These are phyloP conservation scores for Mycena alexandri DNA, from an alignment of 768 basidiomycete species.

Conservation along the genomic window DNA sequence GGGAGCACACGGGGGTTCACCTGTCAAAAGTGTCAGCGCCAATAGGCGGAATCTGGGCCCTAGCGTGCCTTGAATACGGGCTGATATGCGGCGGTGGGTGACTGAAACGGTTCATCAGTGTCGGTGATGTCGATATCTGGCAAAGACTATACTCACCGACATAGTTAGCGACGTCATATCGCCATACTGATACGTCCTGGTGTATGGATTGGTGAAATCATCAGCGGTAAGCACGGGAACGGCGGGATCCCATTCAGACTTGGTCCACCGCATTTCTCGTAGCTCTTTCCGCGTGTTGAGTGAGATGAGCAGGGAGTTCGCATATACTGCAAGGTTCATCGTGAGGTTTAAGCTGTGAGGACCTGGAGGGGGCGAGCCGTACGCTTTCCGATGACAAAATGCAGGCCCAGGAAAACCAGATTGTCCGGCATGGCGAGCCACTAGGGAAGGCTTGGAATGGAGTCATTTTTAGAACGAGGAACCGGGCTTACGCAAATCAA, in stretches of 20 bases:
- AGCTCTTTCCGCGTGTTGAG: constrained; percentile 33
- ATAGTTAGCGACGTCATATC: constrained; percentile 3
- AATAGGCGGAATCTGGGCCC: background rate
- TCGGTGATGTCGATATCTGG: background rate
- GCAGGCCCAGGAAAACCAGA: constrained; percentile 52
- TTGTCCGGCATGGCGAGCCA: constrained; percentile 53
- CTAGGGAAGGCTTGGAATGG: constrained; percentile 23
- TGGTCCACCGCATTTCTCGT: constrained; percentile 29
- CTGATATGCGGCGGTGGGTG: constrained; percentile 13
- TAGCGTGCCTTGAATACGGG: constrained; percentile 21
- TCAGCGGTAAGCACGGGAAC: constrained; percentile 5
- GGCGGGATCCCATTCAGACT: constrained; percentile 14
- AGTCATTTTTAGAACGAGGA: background rate
- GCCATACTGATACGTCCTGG: constrained; percentile 8
- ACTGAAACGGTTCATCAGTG: background rate
- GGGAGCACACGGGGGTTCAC: constrained; percentile 14
- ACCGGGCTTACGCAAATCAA: constrained; percentile 49
- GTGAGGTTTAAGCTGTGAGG: background rate
- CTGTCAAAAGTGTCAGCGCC: background rate
- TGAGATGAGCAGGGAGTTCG: constrained; percentile 34
- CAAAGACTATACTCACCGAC: constrained; percentile 1
- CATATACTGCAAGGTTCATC: constrained; percentile 28
- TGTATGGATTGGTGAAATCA: constrained; percentile 19
- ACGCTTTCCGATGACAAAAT: constrained; percentile 54
- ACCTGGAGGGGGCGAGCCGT: background rate